These are phyloP conservation scores for Aspergillus quadricinctus DNA, from an alignment of 2,329 filamentous ascomycete genomes.

Conservation along the genomic window DNA sequence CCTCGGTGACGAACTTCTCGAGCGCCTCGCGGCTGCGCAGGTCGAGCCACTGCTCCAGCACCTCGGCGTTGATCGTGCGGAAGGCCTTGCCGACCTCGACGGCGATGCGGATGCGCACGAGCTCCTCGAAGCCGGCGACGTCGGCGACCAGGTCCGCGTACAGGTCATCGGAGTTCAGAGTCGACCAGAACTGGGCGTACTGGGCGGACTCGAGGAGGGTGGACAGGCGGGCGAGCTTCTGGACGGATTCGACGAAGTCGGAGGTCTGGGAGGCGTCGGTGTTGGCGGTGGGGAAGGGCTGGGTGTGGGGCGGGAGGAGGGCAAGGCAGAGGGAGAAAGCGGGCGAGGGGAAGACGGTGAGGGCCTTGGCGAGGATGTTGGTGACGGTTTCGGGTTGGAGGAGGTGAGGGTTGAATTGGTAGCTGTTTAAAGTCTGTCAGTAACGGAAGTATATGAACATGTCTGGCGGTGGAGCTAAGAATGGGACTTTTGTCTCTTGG, in stretches of 20 bases:
- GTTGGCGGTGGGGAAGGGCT: constrained; percentile 52
- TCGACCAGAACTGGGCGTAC: constrained; percentile 90
- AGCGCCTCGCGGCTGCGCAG: constrained; percentile 61
- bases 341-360: constrained; percentile 93
- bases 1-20: constrained; percentile 74
- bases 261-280: constrained; percentile 39
- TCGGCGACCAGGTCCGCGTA: constrained; percentile 95
- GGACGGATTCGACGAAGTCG: constrained; percentile 76
- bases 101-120: constrained; percentile 85
- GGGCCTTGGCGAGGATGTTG: constrained; percentile 96
- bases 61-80: constrained; percentile 64
- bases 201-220: constrained; percentile 83
- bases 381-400: constrained; percentile 95
- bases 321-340: constrained; percentile 94
- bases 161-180: constrained; percentile 86
- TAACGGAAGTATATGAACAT: background rate
- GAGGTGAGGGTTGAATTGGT: constrained; percentile 99
- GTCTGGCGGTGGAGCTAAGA: background rate
- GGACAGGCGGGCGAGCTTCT: constrained; percentile 80
- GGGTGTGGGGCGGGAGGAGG: constrained; percentile 80
- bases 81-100: constrained; percentile 78
- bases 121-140: constrained; percentile 89
- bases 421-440: constrained; percentile 52
- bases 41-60: constrained; percentile 73
- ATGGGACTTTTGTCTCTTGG: constrained; percentile 4